A percentile compares a stretch with the other conserved stretches of the same genome.
phyloP scores from a whole-genome alignment of 1,284 basidiomycete species.

The Ceraceosorus guamensis region DNA sequence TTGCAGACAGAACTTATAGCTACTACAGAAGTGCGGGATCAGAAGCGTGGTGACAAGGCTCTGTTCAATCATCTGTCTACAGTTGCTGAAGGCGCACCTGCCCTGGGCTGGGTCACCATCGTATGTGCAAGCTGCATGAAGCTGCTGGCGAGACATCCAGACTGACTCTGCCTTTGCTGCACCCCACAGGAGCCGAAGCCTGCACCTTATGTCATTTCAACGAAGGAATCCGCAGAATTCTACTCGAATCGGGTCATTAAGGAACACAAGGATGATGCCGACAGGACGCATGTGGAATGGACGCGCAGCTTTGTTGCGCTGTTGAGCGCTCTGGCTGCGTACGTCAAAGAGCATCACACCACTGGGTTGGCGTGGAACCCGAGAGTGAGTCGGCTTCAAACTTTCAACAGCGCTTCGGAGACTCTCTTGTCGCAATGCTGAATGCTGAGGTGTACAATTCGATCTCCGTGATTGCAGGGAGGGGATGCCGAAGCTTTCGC shows the following conservation, averaged over 20 bases:
- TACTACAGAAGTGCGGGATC: constrained; percentile 73
- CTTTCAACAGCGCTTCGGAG: constrained; percentile 3
- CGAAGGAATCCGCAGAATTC: constrained; percentile 81
- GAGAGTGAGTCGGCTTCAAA: constrained; percentile 42
- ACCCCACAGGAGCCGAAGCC: constrained; percentile 62
- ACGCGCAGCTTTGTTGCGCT: constrained; percentile 65
- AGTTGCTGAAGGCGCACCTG: constrained; percentile 72
- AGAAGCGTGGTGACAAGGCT: constrained; percentile 69
- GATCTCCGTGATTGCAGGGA: no score
- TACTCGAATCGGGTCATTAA: constrained; percentile 87
- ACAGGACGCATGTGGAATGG: constrained; percentile 85
- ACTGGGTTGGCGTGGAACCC: constrained; percentile 86
- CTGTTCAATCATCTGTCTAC: constrained; percentile 75
- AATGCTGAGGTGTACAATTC: no score
- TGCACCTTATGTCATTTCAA: constrained; percentile 70
- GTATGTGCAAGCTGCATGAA: background rate
- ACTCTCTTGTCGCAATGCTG: no score
- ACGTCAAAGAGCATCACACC: constrained; percentile 78
- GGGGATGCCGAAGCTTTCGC: constrained; percentile 3
- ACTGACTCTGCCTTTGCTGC: background rate
- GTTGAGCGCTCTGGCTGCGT: constrained; percentile 72
- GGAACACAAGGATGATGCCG: constrained; percentile 75
- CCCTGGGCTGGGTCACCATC: constrained; percentile 84
- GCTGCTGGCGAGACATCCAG: background rate
- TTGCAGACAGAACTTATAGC: constrained; percentile 68